Evolutionary conservation across 2,329 filamentous ascomycete species (phyloP), one percentile per base, ranked within the genome.

Genomic region (Eutypella sp.): DNA sequence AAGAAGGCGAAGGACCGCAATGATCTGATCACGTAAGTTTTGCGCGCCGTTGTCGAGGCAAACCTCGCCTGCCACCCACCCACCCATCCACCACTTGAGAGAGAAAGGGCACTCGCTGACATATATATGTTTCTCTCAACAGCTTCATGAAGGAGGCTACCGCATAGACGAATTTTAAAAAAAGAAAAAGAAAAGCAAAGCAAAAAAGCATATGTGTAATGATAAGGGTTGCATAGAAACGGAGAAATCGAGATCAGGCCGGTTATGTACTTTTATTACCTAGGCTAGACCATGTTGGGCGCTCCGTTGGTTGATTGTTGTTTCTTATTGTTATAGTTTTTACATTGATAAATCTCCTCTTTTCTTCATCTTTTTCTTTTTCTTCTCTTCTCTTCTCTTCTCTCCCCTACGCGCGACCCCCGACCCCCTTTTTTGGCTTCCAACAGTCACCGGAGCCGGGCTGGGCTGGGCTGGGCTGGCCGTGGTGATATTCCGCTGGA

Each of bases 1-100:
- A 99, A 99, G 91, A 99, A 99, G 89, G 82, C 84, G 69, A 97
- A 97, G 88, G 93, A 97, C 79, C 84, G 93, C 72, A 96, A 97
- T 73, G 92, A 99, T 75, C 81, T 99, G 65, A 96, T 99, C 83
- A 90, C 89, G 86, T 92, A 87, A 64, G 86, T 81, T 52, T n/a
- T 33, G 33, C 15, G 7, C 8, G 4, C 7, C 23, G 9, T 16
- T n/a, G n/a, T n/a, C n/a, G n/a, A n/a, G n/a, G n/a, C n/a, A n/a
- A n/a, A n/a, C n/a, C n/a, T n/a, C n/a, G n/a, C n/a, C n/a, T n/a
- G n/a, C n/a, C n/a, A n/a, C n/a, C n/a, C n/a, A n/a, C n/a, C n/a
- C n/a, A n/a, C n/a, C n/a, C n/a, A n/a, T n/a, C n/a, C n/a, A n/a
- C n/a, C n/a, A n/a, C n/a, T n/a, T n/a, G n/a, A n/a, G n/a, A n/a